These are phyloP conservation scores for Lumnitzera littorea DNA, from an alignment of 345 rosid species.

Conservation along the genomic window DNA sequence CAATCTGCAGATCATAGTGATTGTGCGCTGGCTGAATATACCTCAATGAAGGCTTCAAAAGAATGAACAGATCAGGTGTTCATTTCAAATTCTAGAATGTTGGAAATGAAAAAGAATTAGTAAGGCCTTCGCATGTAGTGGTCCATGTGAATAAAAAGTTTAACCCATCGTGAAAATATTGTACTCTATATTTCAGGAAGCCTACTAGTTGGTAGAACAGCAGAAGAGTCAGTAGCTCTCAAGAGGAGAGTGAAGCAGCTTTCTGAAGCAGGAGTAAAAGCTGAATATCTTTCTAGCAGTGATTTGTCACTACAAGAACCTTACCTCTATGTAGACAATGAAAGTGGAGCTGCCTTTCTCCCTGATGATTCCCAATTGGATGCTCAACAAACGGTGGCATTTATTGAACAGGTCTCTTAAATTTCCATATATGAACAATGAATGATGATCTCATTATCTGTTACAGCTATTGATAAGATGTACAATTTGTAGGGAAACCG, in stretches of 20 bases:
- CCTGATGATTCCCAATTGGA: slow-evolving; percentile 85
- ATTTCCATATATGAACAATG: slow-evolving; percentile 3
- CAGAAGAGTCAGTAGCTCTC: slow-evolving; percentile 44
- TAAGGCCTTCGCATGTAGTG: too few relatives aligned
- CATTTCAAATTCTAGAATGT: too few relatives aligned
- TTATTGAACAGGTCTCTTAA: slow-evolving; percentile 51
- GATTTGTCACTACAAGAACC: slow-evolving; percentile 59
- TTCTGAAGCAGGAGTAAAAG: slow-evolving; percentile 62
- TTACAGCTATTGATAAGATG: background rate
- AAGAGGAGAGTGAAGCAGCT: slow-evolving; percentile 48
- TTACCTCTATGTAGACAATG: slow-evolving; percentile 37
- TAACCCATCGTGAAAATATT: background rate
- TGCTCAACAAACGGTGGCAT: slow-evolving; percentile 63
- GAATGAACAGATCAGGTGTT: too few relatives aligned
- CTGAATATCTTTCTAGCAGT: slow-evolving; percentile 51
- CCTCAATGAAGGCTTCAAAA: too few relatives aligned
- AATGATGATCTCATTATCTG: background rate
- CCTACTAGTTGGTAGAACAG: slow-evolving; percentile 58
- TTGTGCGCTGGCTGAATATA: too few relatives aligned
- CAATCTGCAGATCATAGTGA: too few relatives aligned
- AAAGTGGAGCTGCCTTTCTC: slow-evolving; percentile 66
- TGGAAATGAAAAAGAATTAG: too few relatives aligned
- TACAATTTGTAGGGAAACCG: slow-evolving; percentile 48
- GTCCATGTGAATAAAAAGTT: background rate
- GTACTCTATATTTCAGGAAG: slow-evolving; percentile 45